Evolutionary conservation across 2,329 filamentous ascomycete genomes (phyloP), one percentile per base, ranked within the genome.

Genomic region (Neoscytalidium dimidiatum): DNA sequence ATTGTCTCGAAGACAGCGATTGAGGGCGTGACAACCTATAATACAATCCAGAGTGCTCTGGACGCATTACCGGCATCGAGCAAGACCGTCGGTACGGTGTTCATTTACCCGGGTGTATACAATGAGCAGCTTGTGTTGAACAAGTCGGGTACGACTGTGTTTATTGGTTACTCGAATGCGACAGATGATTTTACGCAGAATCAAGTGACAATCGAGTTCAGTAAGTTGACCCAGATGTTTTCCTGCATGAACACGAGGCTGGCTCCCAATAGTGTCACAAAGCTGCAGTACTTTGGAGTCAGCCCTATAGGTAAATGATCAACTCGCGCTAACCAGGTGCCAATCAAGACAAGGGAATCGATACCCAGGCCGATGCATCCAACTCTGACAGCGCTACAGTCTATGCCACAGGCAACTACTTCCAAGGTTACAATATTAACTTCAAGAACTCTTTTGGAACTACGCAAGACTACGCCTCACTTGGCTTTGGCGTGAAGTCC

Each of bases 341-440:
- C n/a, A n/a, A n/a, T n/a, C n/a, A n/a, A n/a, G n/a, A 74, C 41
- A 73, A 78, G 49, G 52, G 52, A 4, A 57, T 57, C 13, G 33
- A 57, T 31, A 77, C 77, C 49, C 69, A 80, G 35, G 80, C 69
- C 0, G 65, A 64, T 4, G 44, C 70, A 5, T 41, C 61, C 26
- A 72, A 73, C 70, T 84, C 88, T 66, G 86, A 88, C 66, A 86
- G 80, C 14, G 77, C 73, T 3, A 84, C 82, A 0, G 70, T 83
- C 7, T 76, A 81, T 28, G 76, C 78, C 11, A 75, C 73, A 69
- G 80, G 83, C 1, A 72, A 72, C 1, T 80, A 84, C 66, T 82
- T 87, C 62, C 83, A 82, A 66, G 70, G 87, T 6, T 89, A 88
- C 75, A 89, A 88, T 64, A 75, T 89, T 67, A 84, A 86, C 69